Conservation (phyloP, 2,329 filamentous ascomycete species). For the Penicillium sp. region DNA sequence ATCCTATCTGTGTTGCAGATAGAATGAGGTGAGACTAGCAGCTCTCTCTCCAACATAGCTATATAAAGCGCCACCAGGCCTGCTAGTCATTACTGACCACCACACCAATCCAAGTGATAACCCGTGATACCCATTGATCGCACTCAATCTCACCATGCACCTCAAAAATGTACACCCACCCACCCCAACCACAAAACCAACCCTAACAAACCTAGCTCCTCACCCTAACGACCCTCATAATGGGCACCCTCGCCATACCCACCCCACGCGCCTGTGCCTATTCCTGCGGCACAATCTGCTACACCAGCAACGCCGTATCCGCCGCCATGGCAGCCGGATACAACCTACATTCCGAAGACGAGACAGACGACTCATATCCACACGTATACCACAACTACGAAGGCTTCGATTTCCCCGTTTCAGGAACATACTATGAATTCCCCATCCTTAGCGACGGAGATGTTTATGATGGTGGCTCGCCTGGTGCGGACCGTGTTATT, state of each 20-base stretch:
- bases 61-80: background rate
- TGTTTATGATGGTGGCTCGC: constrained; percentile 57
- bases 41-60: background rate
- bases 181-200: background rate
- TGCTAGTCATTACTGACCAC: background rate
- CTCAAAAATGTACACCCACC: constrained; percentile 20
- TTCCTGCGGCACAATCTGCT: constrained; percentile 53
- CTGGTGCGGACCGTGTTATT: constrained; percentile 63
- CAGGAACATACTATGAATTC: constrained; percentile 61
- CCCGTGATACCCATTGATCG: background rate
- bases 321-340: constrained; percentile 52
- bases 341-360: constrained; percentile 44
- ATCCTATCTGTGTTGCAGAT: background rate
- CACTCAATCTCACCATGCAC: constrained; percentile 15
- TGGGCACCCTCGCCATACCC: constrained; percentile 26
- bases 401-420: constrained; percentile 56
- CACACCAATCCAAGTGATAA: background rate
- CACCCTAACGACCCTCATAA: constrained; percentile 18
- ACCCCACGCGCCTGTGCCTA: constrained; percentile 42
- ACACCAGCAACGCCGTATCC: constrained; percentile 49
- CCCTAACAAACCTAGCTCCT: constrained; percentile 13
- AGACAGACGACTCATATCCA: constrained; percentile 48
- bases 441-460: constrained; percentile 50
- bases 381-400: constrained; percentile 61
- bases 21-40: background rate